Base-by-base conservation (phyloP, 139 green algal genomes). In the Coccomyxa sp. region DNA sequence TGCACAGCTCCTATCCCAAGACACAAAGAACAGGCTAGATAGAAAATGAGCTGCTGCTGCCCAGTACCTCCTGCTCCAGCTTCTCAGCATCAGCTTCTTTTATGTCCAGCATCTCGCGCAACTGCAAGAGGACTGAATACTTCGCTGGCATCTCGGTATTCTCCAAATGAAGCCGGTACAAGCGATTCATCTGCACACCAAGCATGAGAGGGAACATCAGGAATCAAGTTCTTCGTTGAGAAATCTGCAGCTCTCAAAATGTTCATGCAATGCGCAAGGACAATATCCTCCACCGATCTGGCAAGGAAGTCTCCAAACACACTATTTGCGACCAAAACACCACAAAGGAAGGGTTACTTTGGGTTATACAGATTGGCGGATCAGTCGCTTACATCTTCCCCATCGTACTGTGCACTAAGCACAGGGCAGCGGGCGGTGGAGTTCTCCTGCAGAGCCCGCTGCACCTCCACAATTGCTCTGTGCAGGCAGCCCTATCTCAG, bases 381-480 rank as follows among this genome's bases (percentile, higher is more conserved):
- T 51, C 38, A 51, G 38, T 51, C 7, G 38, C n/a, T 81, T 38
- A 90, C 87, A 67, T 92, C 86, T 25, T 86, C 25, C 32, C 81
- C 83, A 4, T 77, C 88, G 80, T 89, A 81, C 63, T 87, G 84
- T 23, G 80, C 88, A 67, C 86, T 86, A 11, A 95, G 81, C 32
- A 96, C 82, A 17, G 92, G 90, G 0, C 87, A 89, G 14, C 92
- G 89, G 84, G 90, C 94, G 17, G 93, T 81, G 71, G 77, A 82
- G 79, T 96, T 96, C 77, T 94, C 90, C 18, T 92, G 76, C 68
- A 96, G 84, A 0, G 93, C 92, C 1, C 87, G 86, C 21, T 88
- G 79, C 27, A 96, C 86, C 88, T 96, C 93, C 77, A 95, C 89
- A 58, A 94, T 91, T 15, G 91, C 91, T 31, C 90, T 93, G 38